Evolutionary conservation across 148 eudicot species (phyloP).

Genomic region (Rhododendron molle): DNA sequence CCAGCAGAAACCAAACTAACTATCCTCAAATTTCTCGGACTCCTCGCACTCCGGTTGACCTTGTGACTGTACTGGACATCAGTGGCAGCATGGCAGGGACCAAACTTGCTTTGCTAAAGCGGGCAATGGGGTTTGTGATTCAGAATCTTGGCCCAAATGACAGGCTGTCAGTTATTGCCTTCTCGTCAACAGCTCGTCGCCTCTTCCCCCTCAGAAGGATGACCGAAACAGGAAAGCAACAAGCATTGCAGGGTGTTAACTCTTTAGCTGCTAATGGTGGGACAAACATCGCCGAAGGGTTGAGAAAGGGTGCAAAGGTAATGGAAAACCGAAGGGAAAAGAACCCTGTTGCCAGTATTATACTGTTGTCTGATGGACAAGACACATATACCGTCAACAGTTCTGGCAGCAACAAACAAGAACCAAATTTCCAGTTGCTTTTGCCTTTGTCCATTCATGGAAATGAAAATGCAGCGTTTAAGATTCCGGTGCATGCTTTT

Average conservation of each 20-base stretch:
- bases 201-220: constrained; percentile 71
- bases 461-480: constrained; percentile 35
- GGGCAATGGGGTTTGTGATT: constrained; percentile 89
- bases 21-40: constrained; percentile 27
- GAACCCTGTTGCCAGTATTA: constrained; percentile 76
- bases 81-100: constrained; percentile 96
- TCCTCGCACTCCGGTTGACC: constrained; percentile 71
- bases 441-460: constrained; percentile 54
- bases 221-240: constrained; percentile 59
- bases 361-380: constrained; percentile 78
- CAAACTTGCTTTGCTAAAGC: constrained; percentile 76
- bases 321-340: constrained; percentile 74
- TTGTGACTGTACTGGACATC: constrained; percentile 75
- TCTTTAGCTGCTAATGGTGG: constrained; percentile 73
- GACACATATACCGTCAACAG: constrained; percentile 61
- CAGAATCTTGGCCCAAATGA: constrained; percentile 74
- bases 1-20: constrained; percentile 11
- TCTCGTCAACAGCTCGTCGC: constrained; percentile 76
- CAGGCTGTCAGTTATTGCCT: constrained; percentile 72
- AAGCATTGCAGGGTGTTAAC: constrained; percentile 70
- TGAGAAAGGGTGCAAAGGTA: constrained; percentile 67
- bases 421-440: constrained; percentile 44
- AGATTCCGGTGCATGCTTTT: constrained; percentile 77
- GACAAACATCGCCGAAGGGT: constrained; percentile 85
- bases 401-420: constrained; percentile 22